phyloP scores from a whole-genome alignment of 441 rosid genomes.

The Adansonia madagascariensis region DNA sequence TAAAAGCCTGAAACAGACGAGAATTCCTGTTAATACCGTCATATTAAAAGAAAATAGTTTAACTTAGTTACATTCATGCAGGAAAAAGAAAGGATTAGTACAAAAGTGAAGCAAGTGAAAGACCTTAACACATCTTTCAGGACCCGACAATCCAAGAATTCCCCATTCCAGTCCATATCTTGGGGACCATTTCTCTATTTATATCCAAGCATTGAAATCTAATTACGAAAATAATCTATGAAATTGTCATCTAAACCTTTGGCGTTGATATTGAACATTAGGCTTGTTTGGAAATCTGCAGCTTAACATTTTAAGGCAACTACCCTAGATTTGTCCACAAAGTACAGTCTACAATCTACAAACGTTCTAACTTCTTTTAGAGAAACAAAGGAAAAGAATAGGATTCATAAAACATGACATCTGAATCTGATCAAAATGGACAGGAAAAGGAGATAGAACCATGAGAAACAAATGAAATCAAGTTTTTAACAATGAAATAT shows the following conservation, averaged over 20 bases:
- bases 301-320: neutral
- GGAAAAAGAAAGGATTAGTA: slow-evolving; percentile 1
- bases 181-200: neutral
- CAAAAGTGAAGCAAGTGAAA: slow-evolving; percentile 6
- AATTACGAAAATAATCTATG: neutral
- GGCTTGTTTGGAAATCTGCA: neutral
- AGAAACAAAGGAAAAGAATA: neutral
- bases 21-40: slow-evolving; percentile 22
- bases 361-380: neutral
- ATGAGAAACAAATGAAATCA: neutral
- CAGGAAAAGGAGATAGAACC: neutral
- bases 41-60: neutral
- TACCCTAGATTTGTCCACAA: neutral
- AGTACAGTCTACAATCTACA: slow-evolving; percentile 3
- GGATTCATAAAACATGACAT: neutral
- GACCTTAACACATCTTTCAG: slow-evolving; percentile 1
- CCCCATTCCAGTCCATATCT: neutral
- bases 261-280: neutral
- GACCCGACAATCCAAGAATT: neutral
- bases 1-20: slow-evolving; percentile 41
- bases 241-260: neutral
- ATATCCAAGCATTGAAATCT: slow-evolving; percentile 1
- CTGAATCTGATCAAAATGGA: neutral
- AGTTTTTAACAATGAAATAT: neutral
- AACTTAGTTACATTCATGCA: slow-evolving; percentile 11